These are phyloP conservation scores for Xylariaceae sp. DNA, from an alignment of 2,329 filamentous ascomycete species.

Conservation along the genomic window DNA sequence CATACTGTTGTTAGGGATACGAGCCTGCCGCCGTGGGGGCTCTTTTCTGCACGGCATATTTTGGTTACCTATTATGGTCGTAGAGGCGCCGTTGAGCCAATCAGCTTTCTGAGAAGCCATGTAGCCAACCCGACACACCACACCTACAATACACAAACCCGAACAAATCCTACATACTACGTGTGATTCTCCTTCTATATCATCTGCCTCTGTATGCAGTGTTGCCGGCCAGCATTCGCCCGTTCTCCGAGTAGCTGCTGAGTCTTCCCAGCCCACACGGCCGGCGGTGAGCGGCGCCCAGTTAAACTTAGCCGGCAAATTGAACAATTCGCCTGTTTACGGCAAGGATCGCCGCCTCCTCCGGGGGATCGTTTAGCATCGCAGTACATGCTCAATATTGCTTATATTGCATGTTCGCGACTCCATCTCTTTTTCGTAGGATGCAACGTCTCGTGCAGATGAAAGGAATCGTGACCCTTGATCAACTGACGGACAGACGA, in stretches of 20 bases:
- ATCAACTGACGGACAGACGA: not conserved
- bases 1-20: not conserved
- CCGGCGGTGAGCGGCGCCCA: conserved; percentile 8
- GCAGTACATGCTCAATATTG: not conserved
- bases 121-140: not conserved
- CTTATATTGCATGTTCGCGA: not conserved
- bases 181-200: conserved; percentile 9
- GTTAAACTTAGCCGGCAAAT: conserved; percentile 11
- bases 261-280: not conserved
- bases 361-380: conserved; percentile 14
- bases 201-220: not conserved
- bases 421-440: not conserved
- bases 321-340: conserved; percentile 11
- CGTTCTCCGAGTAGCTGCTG: not conserved
- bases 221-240: no score
- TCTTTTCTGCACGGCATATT: not conserved
- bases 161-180: conserved; percentile 17
- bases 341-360: conserved; percentile 1
- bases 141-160: not conserved
- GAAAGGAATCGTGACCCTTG: no score
- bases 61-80: conserved; percentile 24
- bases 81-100: conserved; percentile 14
- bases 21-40: not conserved
- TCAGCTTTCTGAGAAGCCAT: conserved; percentile 2
- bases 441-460: conserved; percentile 16